Base-by-base conservation (phyloP, 2,329 filamentous ascomycete species). In the Rhinocladiella mackenziei region DNA sequence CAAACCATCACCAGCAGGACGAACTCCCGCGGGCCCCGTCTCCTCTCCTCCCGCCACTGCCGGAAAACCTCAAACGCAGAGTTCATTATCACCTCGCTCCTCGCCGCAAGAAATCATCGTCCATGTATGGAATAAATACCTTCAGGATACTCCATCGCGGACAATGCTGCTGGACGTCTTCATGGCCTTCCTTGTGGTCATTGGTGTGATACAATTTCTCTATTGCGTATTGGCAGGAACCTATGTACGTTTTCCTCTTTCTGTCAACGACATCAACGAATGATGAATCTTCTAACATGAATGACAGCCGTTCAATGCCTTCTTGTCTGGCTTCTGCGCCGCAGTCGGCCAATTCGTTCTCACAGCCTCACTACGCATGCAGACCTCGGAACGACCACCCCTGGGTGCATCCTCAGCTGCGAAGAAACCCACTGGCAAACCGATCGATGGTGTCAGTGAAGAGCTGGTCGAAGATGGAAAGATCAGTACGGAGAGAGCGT, bases 331-430 rank as follows among this genome's bases (percentile, higher is more conserved):
- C 35, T 98, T 98, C 73, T 83, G 81, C 50, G 88, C 91, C 11
- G 92, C 91, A 1, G 91, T 98, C 53, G 92, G 92, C 51, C 92
- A 98, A 65, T 98, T 98, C 65, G 92, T 98, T 52, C 80, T 98
- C 57, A 96, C 92, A 38, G 87, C 88, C 74, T 82, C 62, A 72
- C 73, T 98, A 58, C 82, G 92, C 53, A 94, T 97, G 67, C 92
- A 98, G 70, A 96, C 89, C 36, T 89, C 87, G 63, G 60, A 60
- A 36, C 34, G 45, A 44, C 43, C 55, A 31, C 56, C 56, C 4
- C n/a, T 26, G 40, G 55, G 39, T 37, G 54, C 40, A 40, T 54
- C 38, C 26, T 31, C 55, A 23, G 38, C 32, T 74, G 80, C 57
- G 78, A 84, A 62, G 91, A 94, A 72, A 84, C 86, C 72, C 11